phyloP scores from a whole-genome alignment of 768 basidiomycete species.

The Tephrocybe rancida region DNA sequence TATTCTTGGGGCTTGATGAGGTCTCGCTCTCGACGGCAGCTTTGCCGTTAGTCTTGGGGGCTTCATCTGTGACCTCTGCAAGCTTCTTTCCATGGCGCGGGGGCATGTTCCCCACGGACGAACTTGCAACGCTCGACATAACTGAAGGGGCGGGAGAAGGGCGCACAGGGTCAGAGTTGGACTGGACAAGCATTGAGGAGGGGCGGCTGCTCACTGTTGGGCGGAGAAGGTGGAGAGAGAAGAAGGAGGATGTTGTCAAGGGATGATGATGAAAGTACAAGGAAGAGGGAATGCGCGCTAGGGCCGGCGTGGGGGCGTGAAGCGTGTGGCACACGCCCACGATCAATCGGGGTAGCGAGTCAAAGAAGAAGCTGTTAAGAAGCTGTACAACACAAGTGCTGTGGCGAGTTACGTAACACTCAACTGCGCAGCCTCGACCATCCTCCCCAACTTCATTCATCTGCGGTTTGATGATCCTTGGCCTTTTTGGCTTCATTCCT shows the following conservation, averaged over 20 bases:
- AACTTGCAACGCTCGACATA: constrained; percentile 38
- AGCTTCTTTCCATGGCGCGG: constrained; percentile 28
- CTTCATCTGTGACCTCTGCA: constrained; percentile 33
- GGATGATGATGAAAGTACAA: background rate
- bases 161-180: constrained; percentile 1
- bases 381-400: constrained; percentile 3
- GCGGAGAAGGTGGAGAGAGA: background rate
- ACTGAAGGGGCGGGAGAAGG: background rate
- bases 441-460: background rate
- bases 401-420: constrained; percentile 19
- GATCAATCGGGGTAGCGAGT: constrained; percentile 16
- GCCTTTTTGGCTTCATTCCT: no score
- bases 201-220: background rate
- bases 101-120: constrained; percentile 37
- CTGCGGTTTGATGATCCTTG: no score
- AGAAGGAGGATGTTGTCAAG: background rate
- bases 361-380: no score
- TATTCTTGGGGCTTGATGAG: background rate
- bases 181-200: background rate
- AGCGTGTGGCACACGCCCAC: constrained; percentile 22
- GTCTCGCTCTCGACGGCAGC: constrained; percentile 18
- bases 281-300: constrained; percentile 2
- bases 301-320: constrained; percentile 17
- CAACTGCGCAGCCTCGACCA: background rate
- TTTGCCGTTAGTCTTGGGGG: constrained; percentile 29